Evolutionary conservation across 495 filamentous ascomycete genomes (phyloP).

Genomic region (Thermochaetoides thermophila): DNA sequence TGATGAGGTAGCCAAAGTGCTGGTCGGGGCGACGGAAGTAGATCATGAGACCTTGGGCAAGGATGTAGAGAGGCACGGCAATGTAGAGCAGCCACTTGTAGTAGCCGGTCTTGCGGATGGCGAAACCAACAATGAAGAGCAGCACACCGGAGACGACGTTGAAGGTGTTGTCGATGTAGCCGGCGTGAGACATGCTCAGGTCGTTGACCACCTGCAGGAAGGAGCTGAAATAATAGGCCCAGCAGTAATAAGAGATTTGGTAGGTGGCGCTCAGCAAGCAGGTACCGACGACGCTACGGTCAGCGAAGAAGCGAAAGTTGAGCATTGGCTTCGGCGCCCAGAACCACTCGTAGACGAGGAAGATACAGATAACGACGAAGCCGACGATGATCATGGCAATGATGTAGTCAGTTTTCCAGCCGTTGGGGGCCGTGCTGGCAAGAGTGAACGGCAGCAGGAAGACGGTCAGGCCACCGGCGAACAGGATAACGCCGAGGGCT

Average conservation of each 20-base stretch:
- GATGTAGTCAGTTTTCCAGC: slow-evolving; percentile 36
- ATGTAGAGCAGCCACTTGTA: slow-evolving; percentile 44
- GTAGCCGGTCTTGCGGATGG: slow-evolving; percentile 40
- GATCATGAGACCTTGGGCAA: slow-evolving; percentile 54
- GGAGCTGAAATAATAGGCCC: slow-evolving; percentile 40
- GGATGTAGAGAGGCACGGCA: slow-evolving; percentile 44
- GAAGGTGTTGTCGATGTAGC: slow-evolving; percentile 35
- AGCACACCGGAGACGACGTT: slow-evolving; percentile 34
- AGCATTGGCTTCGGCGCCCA: slow-evolving; percentile 41
- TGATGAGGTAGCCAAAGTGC: slow-evolving; percentile 47
- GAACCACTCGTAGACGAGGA: slow-evolving; percentile 40
- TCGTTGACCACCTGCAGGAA: slow-evolving; percentile 46
- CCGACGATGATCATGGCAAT: slow-evolving; percentile 46
- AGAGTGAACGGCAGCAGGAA: slow-evolving; percentile 49
- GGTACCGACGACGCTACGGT: slow-evolving; percentile 46
- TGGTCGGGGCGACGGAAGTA: slow-evolving; percentile 45
- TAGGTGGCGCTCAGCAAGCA: slow-evolving; percentile 35
- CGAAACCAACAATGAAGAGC: slow-evolving; percentile 42
- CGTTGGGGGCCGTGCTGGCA: slow-evolving; percentile 24
- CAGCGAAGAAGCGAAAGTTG: slow-evolving; percentile 36
- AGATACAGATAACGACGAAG: slow-evolving; percentile 34
- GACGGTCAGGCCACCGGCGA: slow-evolving; percentile 40
- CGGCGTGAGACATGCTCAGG: slow-evolving; percentile 32
- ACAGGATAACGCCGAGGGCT: slow-evolving; percentile 34
- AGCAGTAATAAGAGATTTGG: slow-evolving; percentile 44